Base-by-base conservation (phyloP, 2,329 filamentous ascomycete genomes). In the Fusarium albosuccineum region DNA sequence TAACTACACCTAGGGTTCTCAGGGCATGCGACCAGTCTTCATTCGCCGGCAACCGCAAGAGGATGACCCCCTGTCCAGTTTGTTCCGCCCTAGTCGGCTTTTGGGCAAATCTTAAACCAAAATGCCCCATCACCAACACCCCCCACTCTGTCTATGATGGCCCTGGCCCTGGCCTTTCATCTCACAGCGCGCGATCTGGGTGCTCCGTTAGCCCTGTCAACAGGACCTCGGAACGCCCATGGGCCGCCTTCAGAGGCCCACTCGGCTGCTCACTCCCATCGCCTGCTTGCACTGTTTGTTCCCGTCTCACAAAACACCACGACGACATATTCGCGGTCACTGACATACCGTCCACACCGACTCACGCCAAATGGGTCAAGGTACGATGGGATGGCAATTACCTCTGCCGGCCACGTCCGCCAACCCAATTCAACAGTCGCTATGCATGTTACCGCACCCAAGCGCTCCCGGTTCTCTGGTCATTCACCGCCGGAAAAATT, bases 401-500 rank as follows among this genome's bases (percentile, higher is more conserved):
- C 8, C 14, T 17, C 14, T 45, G 40, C 27, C 40, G 26, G 14
- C 9, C 29, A 40, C 22, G 33, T 30, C 37, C 36, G 34, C 11
- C 6, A 33, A 17, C 37, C 40, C 17, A 44, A 36, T 26, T 13
- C 29, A n/a, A n/a, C 16, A n/a, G n/a, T 36, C 33, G n/a, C 40
- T 34, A 48, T 52, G 13, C 11, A 46, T 39, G 30, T 34, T 41
- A 48, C 48, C 49, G 33, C 48, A 36, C 36, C 14, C 34, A 46
- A 53, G 30, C 41, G 44, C 39, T 45, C 27, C 40, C 39, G 36
- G 17, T 37, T 57, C 30, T 39, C 33, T 40, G 51, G 52, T 17
- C 29, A 53, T 58, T 70, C 66, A 71, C 66, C 68, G 60, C 68
- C 50, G 49, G 37, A 55, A 57, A 22, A 62, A 46, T 26, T 55